Evolutionary conservation across 768 basidiomycete genomes (phyloP).

Genomic region (Mycena galopus): DNA sequence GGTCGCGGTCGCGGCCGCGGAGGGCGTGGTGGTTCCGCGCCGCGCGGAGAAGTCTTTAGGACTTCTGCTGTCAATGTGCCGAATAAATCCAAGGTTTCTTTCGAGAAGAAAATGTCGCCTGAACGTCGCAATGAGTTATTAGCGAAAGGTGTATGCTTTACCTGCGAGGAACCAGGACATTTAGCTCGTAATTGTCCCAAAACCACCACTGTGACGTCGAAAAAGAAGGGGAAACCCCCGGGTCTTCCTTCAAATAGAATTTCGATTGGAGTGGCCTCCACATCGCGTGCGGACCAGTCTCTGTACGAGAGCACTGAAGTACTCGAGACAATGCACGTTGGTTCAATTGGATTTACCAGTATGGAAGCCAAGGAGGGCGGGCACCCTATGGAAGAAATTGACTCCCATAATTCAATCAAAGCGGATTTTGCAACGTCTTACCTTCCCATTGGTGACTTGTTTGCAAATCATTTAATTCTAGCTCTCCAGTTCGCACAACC

Average conservation of each 20-base stretch:
- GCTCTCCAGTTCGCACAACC: neutral
- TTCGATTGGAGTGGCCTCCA: neutral
- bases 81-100: neutral
- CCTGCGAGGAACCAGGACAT: neutral
- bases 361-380: conserved; percentile 5
- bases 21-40: neutral
- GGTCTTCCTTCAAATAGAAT: neutral
- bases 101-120: neutral
- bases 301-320: neutral
- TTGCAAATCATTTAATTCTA: neutral
- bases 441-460: too few relatives aligned
- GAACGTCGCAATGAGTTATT: neutral
- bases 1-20: neutral
- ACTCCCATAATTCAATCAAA: neutral
- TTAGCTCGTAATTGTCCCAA: neutral
- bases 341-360: neutral
- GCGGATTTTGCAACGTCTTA: neutral
- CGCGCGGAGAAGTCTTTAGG: neutral
- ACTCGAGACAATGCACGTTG: neutral
- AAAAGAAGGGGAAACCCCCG: neutral
- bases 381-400: neutral
- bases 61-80: neutral
- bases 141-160: neutral
- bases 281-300: neutral
- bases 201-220: too few relatives aligned